Conservation (phyloP, 129 eudicot genomes). For the Solidago caesia region DNA sequence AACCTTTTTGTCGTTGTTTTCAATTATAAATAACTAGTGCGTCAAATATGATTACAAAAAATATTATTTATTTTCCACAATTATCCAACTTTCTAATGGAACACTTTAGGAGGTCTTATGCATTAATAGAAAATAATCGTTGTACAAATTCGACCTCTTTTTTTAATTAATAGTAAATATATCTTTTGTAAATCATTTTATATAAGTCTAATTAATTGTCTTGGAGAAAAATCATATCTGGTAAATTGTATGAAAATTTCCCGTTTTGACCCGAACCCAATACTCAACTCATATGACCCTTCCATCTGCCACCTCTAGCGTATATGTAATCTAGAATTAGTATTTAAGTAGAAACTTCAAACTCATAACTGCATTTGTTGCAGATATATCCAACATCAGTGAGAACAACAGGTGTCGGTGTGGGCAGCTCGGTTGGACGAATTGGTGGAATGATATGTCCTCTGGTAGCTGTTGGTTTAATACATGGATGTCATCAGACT, state of each 20-base stretch:
- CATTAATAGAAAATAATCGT: background rate
- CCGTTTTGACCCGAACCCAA: background rate
- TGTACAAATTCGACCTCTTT: background rate
- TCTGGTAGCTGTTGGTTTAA: slow-evolving; percentile 61
- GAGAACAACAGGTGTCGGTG: slow-evolving; percentile 67
- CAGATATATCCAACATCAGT: slow-evolving; percentile 58
- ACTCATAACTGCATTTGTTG: slow-evolving; percentile 14
- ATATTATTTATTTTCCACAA: too few species aligned
- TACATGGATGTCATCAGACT: slow-evolving; percentile 67
- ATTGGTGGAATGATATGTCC: slow-evolving; percentile 81
- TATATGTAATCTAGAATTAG: background rate
- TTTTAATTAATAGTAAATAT: too few species aligned
- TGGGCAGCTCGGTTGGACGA: slow-evolving; percentile 62
- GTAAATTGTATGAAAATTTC: background rate
- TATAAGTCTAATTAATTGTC: too few species aligned
- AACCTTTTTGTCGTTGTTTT: too few species aligned
- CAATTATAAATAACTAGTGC: too few species aligned
- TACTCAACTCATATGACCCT: background rate
- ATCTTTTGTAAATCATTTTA: too few species aligned
- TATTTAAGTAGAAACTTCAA: background rate
- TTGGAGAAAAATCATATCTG: too few species aligned
- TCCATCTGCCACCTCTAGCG: background rate
- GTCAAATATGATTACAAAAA: too few species aligned
- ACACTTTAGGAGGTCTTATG: background rate
- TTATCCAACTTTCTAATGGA: background rate